These are phyloP conservation scores for Filosporella fistucella DNA, from an alignment of 495 filamentous ascomycete genomes.

Conservation along the genomic window DNA sequence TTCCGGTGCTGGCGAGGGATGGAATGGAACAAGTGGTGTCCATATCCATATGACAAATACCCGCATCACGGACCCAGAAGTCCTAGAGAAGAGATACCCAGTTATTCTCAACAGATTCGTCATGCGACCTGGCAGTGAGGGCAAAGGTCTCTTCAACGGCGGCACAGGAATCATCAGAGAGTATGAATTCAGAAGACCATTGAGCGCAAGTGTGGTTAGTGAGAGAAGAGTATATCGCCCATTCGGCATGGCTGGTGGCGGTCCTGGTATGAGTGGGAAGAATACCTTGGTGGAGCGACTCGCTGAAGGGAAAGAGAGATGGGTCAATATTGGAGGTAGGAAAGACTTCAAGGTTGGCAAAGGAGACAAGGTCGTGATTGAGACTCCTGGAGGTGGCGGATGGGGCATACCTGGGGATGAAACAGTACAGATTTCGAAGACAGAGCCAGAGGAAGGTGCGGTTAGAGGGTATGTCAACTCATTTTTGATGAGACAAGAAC, in stretches of 20 bases:
- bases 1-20: conserved; percentile 58
- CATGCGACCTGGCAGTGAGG: conserved; percentile 40
- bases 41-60: conserved; percentile 76
- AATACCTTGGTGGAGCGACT: conserved; percentile 14
- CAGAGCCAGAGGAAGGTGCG: background rate
- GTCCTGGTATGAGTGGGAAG: conserved; percentile 1
- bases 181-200: conserved; percentile 9
- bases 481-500: conserved; percentile 4
- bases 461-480: background rate
- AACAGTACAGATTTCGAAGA: background rate
- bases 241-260: conserved; percentile 18
- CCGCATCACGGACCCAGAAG: conserved; percentile 65
- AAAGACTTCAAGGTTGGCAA: conserved; percentile 57
- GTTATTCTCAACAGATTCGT: conserved; percentile 59
- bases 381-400: conserved; percentile 50
- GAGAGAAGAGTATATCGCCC: conserved; percentile 14
- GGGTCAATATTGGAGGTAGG: conserved; percentile 62
- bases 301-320: conserved; percentile 30
- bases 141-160: conserved; percentile 24
- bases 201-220: conserved; percentile 9
- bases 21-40: conserved; percentile 63
- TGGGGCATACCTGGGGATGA: no score
- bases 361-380: conserved; percentile 61
- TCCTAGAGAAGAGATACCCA: conserved; percentile 66
- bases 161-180: conserved; percentile 30